Percentiles rank a stretch among this genome's conserved stretches.
Conservation (phyloP, 768 basidiomycete genomes). For the Suillus weaverae region DNA sequence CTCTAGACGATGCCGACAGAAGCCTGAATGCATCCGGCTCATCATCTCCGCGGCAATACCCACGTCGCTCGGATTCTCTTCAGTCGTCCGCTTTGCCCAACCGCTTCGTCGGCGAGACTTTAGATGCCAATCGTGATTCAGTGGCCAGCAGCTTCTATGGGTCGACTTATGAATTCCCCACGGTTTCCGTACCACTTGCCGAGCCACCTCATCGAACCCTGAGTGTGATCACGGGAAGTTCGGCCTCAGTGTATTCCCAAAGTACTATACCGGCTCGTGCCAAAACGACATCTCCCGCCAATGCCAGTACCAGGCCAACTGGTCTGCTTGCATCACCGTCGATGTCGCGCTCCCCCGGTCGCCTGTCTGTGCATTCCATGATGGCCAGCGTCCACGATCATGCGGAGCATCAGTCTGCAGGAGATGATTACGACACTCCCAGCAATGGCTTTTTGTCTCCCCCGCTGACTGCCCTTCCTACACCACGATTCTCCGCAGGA, state of each 20-base stretch:
- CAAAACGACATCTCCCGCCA: neutral
- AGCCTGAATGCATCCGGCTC: conserved; percentile 2
- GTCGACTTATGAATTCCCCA: conserved; percentile 4
- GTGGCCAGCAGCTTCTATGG: conserved; percentile 1
- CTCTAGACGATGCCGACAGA: conserved; percentile 1
- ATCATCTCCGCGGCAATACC: neutral
- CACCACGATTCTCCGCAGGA: conserved; percentile 5
- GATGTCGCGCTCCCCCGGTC: neutral
- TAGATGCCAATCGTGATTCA: conserved; percentile 8
- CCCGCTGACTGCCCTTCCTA: conserved; percentile 10
- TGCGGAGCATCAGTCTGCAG: neutral
- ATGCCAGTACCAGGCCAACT: neutral
- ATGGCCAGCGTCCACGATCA: conserved; percentile 8
- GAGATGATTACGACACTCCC: neutral
- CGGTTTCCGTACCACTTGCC: neutral
- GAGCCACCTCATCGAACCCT: neutral
- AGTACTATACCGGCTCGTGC: conserved; percentile 3
- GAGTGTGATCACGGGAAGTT: conserved; percentile 1
- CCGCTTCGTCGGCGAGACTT: conserved; percentile 2
- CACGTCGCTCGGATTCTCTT: neutral
- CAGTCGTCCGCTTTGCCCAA: conserved; percentile 1
- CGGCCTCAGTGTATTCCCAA: conserved; percentile 12
- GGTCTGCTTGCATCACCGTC: neutral
- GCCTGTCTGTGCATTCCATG: conserved; percentile 8
- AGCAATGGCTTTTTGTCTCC: conserved; percentile 6